Evolutionary conservation across 768 basidiomycete species (phyloP), one percentile per base, ranked within the genome.

Genomic region (Hortiboletus flavorubellus): DNA sequence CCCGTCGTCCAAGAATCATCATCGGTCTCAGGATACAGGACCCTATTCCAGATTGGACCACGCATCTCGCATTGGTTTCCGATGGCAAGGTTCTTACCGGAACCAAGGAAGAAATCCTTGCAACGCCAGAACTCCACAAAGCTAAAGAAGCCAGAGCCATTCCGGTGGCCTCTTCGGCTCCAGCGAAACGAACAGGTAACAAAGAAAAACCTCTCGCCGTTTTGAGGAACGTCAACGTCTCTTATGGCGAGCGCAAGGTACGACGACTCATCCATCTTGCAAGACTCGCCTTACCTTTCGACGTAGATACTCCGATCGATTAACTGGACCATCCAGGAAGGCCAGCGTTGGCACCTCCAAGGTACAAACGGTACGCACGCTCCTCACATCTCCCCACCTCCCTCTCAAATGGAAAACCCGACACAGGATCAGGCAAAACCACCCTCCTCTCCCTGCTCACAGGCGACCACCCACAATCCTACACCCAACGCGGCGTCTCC

Each of bases 381-480:
- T 35, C 18, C 29, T 3, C n/a, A 21, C 8, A 12, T 7, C 41
- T 33, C 26, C 29, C 55, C 9, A n/a, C 29, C 11, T n/a, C n/a
- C n/a, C 15, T 15, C 21, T 44, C 8, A 18, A 44, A 40, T 16
- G 14, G 14, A 37, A 49, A 26, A 26, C 26, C 26, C 2, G 26
- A 4, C 8, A 26, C 14, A 91, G 91, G 96, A 43, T 93, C 92
- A 0, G 96, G 96, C 15, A 99, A 98, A 75, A 94, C 94, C 1
- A 98, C 96, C 0, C 85, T 98, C 7, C 78, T 98, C 21, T 86
- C 95, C 16, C 71, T 98, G 31, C 74, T 99, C 38, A 93, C 93
- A 0, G 96, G 96, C 26, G 93, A 96, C 67, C 96, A 98, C 69
- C 96, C 96, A 0, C 91, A 93, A 58, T 98, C 96, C 1, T 98